phyloP scores from a whole-genome alignment of 2,329 filamentous ascomycete species.

The Cryphonectria naterciae region DNA sequence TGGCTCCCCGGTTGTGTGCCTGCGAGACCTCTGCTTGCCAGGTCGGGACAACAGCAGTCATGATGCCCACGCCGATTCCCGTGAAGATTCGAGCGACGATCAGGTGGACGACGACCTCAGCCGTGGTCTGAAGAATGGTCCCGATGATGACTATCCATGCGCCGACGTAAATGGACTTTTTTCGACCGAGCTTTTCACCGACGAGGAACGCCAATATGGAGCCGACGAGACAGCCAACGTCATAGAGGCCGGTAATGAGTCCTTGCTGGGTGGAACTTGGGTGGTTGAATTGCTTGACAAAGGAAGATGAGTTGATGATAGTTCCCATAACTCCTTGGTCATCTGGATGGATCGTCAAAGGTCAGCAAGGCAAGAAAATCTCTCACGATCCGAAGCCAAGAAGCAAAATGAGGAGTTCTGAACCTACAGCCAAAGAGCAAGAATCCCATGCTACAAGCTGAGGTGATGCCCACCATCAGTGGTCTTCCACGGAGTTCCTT shows the following conservation, averaged over 20 bases:
- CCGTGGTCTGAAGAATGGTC: constrained; percentile 13
- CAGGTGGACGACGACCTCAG: constrained; percentile 13
- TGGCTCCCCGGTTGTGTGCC: constrained; percentile 13
- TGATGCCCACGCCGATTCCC: constrained; percentile 15
- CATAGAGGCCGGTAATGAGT: constrained; percentile 19
- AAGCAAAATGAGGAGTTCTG: background rate
- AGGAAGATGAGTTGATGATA: constrained; percentile 12
- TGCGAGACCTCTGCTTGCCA: constrained; percentile 20
- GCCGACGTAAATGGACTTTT: constrained; percentile 15
- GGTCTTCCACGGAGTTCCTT: constrained; percentile 20
- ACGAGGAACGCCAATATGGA: constrained; percentile 12
- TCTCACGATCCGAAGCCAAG: background rate
- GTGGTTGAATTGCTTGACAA: constrained; percentile 16
- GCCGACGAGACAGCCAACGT: constrained; percentile 8
- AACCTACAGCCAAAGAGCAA: constrained; percentile 24
- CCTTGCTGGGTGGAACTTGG: constrained; percentile 12
- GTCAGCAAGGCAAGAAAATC: background rate
- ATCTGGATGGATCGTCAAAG: background rate
- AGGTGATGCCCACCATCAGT: constrained; percentile 17
- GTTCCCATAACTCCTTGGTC: constrained; percentile 24
- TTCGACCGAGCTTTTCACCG: constrained; percentile 12
- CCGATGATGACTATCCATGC: constrained; percentile 16
- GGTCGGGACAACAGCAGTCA: constrained; percentile 16
- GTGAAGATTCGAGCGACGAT: constrained; percentile 16
- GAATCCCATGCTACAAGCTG: constrained; percentile 21